Evolutionary conservation across 2,329 filamentous ascomycete genomes (phyloP).

Genomic region (Aspergillus sp.): DNA sequence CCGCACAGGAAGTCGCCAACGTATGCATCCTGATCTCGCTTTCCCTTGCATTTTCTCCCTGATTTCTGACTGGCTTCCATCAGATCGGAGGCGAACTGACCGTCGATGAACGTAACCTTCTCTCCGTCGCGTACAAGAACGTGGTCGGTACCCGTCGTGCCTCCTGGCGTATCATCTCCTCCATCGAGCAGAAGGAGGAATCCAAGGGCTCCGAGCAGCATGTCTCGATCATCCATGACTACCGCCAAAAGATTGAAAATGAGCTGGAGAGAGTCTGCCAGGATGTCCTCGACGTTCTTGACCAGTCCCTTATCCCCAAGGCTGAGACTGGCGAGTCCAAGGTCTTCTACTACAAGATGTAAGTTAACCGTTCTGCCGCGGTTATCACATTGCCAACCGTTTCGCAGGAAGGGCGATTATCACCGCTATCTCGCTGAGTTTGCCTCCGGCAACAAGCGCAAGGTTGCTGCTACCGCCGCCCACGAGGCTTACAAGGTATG

Average conservation of each 20-base stretch:
- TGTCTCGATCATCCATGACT: constrained; percentile 86
- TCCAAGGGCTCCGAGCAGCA: constrained; percentile 96
- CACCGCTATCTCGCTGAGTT: constrained; percentile 98
- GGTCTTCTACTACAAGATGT: constrained; percentile 99
- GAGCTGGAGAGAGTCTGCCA: constrained; percentile 98
- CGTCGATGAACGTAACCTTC: constrained; percentile 74
- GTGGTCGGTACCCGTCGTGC: constrained; percentile 96
- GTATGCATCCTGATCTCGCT: constrained; percentile 40
- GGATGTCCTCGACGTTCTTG: constrained; percentile 91
- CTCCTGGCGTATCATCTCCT: constrained; percentile 98
- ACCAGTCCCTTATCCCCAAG: constrained; percentile 88
- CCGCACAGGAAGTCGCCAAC: constrained; percentile 79
- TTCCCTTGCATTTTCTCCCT: background rate
- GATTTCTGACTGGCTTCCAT: constrained; percentile 3
- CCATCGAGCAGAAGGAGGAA: constrained; percentile 99
- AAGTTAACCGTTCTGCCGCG: constrained; percentile 68
- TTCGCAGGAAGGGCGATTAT: constrained; percentile 91
- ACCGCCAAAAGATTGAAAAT: constrained; percentile 95
- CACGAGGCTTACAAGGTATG: constrained; percentile 97
- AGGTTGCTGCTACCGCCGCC: constrained; percentile 85
- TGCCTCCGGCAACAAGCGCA: constrained; percentile 87
- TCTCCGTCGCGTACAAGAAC: constrained; percentile 99
- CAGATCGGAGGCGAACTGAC: constrained; percentile 59
- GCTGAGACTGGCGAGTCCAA: constrained; percentile 96
- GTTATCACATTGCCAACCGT: constrained; percentile 34